Conservation (phyloP, 1,284 basidiomycete genomes). For the Laetiporus sulphureus region DNA sequence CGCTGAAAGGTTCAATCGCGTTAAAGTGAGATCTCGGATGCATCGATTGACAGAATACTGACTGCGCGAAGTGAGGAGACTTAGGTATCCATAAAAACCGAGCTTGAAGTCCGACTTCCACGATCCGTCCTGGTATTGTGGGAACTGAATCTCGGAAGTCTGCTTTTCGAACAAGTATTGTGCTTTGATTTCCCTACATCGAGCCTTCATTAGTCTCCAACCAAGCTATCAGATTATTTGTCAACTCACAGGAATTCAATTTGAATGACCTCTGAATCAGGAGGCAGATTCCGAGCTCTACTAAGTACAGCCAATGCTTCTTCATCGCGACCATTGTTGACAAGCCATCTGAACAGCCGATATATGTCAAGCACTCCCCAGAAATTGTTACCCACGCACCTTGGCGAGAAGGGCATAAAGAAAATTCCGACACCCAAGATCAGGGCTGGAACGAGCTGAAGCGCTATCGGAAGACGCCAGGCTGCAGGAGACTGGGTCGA, state of each 20-base stretch:
- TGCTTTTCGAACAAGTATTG: constrained; percentile 73
- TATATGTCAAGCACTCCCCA: not conserved
- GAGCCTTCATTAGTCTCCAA: not conserved
- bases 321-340: constrained; percentile 67
- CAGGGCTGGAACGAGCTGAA: constrained; percentile 71
- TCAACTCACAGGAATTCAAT: constrained; percentile 69
- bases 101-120: constrained; percentile 54
- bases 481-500: constrained; percentile 52
- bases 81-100: constrained; percentile 49
- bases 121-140: constrained; percentile 58
- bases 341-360: constrained; percentile 49
- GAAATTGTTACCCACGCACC: constrained; percentile 27
- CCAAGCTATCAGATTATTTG: no score
- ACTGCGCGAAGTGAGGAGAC: constrained; percentile 48
- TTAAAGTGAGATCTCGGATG: not conserved
- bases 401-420: constrained; percentile 68
- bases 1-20: constrained; percentile 25
- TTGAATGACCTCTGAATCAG: constrained; percentile 60
- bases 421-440: constrained; percentile 59
- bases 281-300: constrained; percentile 47
- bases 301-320: constrained; percentile 66
- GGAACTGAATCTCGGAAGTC: constrained; percentile 46
- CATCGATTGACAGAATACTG: constrained; percentile 16
- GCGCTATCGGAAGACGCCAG: constrained; percentile 71
- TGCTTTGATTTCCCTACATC: constrained; percentile 64